Base-by-base conservation (phyloP, 768 basidiomycete species). In the Phaeolepiota aurea region DNA sequence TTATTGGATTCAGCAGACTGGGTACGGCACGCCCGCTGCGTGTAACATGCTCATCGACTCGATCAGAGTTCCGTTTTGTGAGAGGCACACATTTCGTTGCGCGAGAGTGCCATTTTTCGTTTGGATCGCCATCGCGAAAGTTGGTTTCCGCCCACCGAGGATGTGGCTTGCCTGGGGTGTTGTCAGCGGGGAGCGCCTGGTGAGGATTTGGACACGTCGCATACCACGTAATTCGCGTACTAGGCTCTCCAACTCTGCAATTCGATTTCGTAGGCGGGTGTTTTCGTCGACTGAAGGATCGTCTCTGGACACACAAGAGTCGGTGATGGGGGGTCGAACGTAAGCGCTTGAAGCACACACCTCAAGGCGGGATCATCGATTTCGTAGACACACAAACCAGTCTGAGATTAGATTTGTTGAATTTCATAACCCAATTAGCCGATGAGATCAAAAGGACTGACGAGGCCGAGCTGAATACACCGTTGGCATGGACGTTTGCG, bases 371-470 rank as follows among this genome's bases (percentile, higher is more conserved):
- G 87, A 61, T 90, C 90, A 56, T 93, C 91, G 48, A 93, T 86
- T 55, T 94, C 91, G 50, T 94, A 94, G 0, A 94, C 89, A 58
- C 91, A 94, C 13, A 93, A 82, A 38, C 91, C 91, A 15, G 91
- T 93, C 87, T 90, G 50, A 14, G 41, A 14, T 21, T 32, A 19
- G 19, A 28, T 25, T 22, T 14, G 20, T 5, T 5, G 31, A 19
- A 44, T 33, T 34, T 43, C 34, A 25, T 11, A n/a, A n/a, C n/a
- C n/a, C n/a, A n/a, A n/a, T n/a, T n/a, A n/a, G n/a, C n/a, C n/a
- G n/a, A n/a, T 38, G 30, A 36, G 48, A 32, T 18, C 32, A 47
- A 20, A n/a, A 14, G 23, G 48, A 53, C 59, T 45, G 64, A 89
- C 89, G 59, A 93, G 63, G 41, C 89, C 88, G 15, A 92, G 75